These are phyloP conservation scores for Bruguiera hainesii DNA, from an alignment of 441 rosid species.

Conservation along the genomic window DNA sequence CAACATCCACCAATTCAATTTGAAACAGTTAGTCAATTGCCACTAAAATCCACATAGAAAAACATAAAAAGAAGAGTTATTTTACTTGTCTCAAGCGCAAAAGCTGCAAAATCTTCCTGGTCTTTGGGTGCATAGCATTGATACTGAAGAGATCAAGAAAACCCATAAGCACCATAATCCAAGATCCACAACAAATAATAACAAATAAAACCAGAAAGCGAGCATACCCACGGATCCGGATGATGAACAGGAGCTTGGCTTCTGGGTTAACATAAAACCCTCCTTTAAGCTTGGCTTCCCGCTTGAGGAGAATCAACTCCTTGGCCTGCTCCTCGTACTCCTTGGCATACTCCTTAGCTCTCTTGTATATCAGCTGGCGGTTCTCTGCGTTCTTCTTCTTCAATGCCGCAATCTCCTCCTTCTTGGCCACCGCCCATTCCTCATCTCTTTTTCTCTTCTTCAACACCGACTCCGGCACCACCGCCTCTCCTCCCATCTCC, in stretches of 20 bases:
- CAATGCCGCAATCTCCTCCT: slow-evolving; percentile 32
- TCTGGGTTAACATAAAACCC: slow-evolving; percentile 86
- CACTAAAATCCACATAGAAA: no score
- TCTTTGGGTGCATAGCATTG: slow-evolving; percentile 76
- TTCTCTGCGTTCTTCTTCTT: slow-evolving; percentile 50
- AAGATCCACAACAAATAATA: no score
- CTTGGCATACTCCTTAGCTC: slow-evolving; percentile 51
- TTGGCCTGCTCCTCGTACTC: slow-evolving; percentile 49
- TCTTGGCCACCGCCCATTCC: slow-evolving; percentile 64
- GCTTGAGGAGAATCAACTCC: slow-evolving; percentile 57
- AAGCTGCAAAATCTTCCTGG: slow-evolving; percentile 65
- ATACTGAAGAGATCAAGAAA: slow-evolving; percentile 36
- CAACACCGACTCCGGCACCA: slow-evolving; percentile 69
- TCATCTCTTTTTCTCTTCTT: slow-evolving; percentile 70
- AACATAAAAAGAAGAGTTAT: neutral
- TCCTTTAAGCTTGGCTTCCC: slow-evolving; percentile 79
- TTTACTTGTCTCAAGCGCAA: slow-evolving; percentile 69
- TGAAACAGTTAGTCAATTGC: neutral
- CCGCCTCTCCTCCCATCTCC: slow-evolving; percentile 52
- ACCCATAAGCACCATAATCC: neutral
- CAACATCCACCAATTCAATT: neutral
- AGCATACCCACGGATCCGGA: slow-evolving; percentile 76
- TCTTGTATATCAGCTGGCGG: slow-evolving; percentile 45
- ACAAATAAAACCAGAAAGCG: neutral
- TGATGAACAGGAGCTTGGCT: slow-evolving; percentile 71